Conservation (phyloP, 2,329 filamentous ascomycete species). For the Microsporum canis region DNA sequence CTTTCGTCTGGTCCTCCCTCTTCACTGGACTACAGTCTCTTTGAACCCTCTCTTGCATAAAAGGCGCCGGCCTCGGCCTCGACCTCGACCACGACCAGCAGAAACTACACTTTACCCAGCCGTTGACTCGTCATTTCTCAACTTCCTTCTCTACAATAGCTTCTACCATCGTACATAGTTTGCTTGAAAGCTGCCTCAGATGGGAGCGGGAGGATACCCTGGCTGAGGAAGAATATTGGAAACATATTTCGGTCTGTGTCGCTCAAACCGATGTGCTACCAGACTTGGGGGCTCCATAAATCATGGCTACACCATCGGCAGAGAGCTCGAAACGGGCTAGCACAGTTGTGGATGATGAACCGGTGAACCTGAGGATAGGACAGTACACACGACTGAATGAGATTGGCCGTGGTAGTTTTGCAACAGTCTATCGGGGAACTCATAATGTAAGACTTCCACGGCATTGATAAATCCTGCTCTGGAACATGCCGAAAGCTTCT, state of each 20-base stretch:
- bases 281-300: constrained; percentile 3
- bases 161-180: not conserved
- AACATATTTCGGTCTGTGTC: not conserved
- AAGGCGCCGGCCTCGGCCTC: not conserved
- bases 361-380: constrained; percentile 45
- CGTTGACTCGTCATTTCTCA: not conserved
- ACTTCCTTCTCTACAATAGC: not conserved
- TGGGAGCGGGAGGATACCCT: not conserved
- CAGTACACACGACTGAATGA: constrained; percentile 74
- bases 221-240: not conserved
- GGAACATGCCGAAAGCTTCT: not conserved
- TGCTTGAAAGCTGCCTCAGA: not conserved
- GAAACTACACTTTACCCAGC: not conserved
- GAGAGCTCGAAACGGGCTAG: constrained; percentile 27
- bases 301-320: constrained; percentile 26
- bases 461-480: not conserved
- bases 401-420: constrained; percentile 96
- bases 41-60: not conserved
- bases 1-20: not conserved
- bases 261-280: constrained; percentile 1
- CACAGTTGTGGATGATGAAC: constrained; percentile 19
- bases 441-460: constrained; percentile 56
- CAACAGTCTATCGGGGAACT: constrained; percentile 79
- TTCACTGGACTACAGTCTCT: not conserved
- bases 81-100: not conserved